phyloP scores from a whole-genome alignment of 2,329 filamentous ascomycete genomes.

The Amphichorda felina region DNA sequence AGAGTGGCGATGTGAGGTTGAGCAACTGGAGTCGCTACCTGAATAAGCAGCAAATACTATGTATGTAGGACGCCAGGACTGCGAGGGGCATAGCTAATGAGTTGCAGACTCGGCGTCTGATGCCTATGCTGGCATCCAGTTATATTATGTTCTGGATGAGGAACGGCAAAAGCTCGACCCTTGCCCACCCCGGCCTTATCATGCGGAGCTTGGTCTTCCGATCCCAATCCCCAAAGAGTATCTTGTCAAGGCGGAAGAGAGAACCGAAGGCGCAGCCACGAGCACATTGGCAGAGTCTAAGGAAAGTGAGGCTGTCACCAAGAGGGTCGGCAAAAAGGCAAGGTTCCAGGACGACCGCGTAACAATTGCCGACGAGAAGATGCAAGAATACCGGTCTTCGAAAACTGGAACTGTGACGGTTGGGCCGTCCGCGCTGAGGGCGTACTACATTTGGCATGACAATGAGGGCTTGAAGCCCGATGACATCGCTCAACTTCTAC shows the following conservation, averaged over 20 bases:
- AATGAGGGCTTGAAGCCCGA: slow-evolving; percentile 34
- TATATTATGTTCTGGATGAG: slow-evolving; percentile 61
- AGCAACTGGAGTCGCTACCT: slow-evolving; percentile 64
- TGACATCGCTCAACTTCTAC: slow-evolving; percentile 41
- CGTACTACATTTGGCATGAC: slow-evolving; percentile 53
- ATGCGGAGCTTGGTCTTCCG: slow-evolving; percentile 54
- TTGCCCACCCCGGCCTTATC: slow-evolving; percentile 56
- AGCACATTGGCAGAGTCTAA: slow-evolving; percentile 1
- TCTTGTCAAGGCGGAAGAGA: neutral
- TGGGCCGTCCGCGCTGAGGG: slow-evolving; percentile 29
- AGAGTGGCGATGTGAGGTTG: slow-evolving; percentile 55
- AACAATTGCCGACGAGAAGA: slow-evolving; percentile 26
- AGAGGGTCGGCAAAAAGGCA: slow-evolving; percentile 4
- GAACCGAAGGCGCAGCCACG: neutral
- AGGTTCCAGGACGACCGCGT: slow-evolving; percentile 25
- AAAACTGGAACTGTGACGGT: slow-evolving; percentile 11
- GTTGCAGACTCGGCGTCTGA: slow-evolving; percentile 63
- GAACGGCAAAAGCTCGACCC: slow-evolving; percentile 56
- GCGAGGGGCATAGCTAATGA: neutral
- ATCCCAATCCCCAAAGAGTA: neutral
- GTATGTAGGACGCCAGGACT: slow-evolving; percentile 34
- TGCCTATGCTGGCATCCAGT: slow-evolving; percentile 65
- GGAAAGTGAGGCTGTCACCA: slow-evolving; percentile 5
- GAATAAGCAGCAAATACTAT: slow-evolving; percentile 52
- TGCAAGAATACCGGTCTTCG: slow-evolving; percentile 21